phyloP scores from a whole-genome alignment of 805 yeast genomes.

The Candida nemodendra region DNA sequence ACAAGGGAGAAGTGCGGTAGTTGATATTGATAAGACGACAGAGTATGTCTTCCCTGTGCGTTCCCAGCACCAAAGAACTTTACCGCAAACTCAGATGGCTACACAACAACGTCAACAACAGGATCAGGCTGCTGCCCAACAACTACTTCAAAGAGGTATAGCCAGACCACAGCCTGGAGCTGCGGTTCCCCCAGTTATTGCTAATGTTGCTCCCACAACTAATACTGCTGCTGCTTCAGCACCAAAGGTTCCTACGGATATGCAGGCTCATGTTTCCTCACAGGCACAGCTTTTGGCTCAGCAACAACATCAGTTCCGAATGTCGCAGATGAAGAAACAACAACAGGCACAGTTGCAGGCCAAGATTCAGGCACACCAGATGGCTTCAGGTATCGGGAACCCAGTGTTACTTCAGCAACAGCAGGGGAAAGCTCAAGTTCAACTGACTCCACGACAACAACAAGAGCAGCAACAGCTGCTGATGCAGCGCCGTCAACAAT shows the following conservation, averaged over 20 bases:
- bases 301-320: constrained; percentile 20
- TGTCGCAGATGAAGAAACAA: constrained; percentile 20
- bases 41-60: constrained; percentile 59
- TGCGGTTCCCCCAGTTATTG: neutral
- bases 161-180: constrained; percentile 6
- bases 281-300: constrained; percentile 18
- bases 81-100: constrained; percentile 4
- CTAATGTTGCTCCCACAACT: constrained; percentile 8
- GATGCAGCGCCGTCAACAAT: constrained; percentile 22
- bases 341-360: constrained; percentile 20
- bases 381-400: constrained; percentile 11
- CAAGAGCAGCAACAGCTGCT: constrained; percentile 24
- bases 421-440: constrained; percentile 20
- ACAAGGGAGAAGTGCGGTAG: constrained; percentile 75
- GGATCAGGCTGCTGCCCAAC: constrained; percentile 6
- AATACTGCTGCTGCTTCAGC: constrained; percentile 8
- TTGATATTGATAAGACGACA: constrained; percentile 68
- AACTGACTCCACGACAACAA: constrained; percentile 21
- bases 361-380: constrained; percentile 16
- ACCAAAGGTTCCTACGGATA: constrained; percentile 9
- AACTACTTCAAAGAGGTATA: constrained; percentile 8
- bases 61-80: constrained; percentile 40
- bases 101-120: constrained; percentile 1
- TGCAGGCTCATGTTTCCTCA: constrained; percentile 14
- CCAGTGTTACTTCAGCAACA: constrained; percentile 3